These are phyloP conservation scores for Mrakiaceae sp. DNA, from an alignment of 1,284 basidiomycete species.

Conservation along the genomic window DNA sequence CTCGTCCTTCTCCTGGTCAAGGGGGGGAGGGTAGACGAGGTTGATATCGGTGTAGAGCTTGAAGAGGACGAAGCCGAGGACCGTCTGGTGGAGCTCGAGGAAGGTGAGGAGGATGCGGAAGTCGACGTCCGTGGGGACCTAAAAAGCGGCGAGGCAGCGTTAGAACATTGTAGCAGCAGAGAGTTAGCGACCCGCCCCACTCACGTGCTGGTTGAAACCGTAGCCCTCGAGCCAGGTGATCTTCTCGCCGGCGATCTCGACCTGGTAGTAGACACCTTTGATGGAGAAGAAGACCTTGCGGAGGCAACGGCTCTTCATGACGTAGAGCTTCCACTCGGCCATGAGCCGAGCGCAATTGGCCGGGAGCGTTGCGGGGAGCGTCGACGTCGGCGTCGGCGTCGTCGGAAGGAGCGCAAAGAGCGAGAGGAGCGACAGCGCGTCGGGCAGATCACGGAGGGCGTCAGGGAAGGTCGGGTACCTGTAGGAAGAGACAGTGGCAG, in stretches of 20 bases:
- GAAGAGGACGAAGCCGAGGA: slow-evolving; percentile 92
- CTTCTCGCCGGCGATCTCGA: slow-evolving; percentile 82
- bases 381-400: slow-evolving; percentile 47
- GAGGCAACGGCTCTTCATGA: slow-evolving; percentile 77
- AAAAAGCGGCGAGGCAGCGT: slow-evolving; percentile 5
- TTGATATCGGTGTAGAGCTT: slow-evolving; percentile 93
- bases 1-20: slow-evolving; percentile 77
- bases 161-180: background rate
- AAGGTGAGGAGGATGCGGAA: slow-evolving; percentile 98
- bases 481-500: slow-evolving; percentile 7
- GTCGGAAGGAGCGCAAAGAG: slow-evolving; percentile 85
- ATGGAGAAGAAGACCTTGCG: slow-evolving; percentile 93
- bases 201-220: slow-evolving; percentile 89
- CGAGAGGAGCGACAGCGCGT: slow-evolving; percentile 89
- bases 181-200: slow-evolving; percentile 23
- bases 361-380: slow-evolving; percentile 71
- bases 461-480: slow-evolving; percentile 97
- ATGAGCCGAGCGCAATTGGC: slow-evolving; percentile 83
- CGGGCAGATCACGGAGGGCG: slow-evolving; percentile 91
- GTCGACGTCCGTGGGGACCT: slow-evolving; percentile 93
- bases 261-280: slow-evolving; percentile 98
- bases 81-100: slow-evolving; percentile 93
- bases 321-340: slow-evolving; percentile 80
- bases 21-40: slow-evolving; percentile 85
- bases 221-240: slow-evolving; percentile 97